Conservation (phyloP, 2,329 filamentous ascomycete species). For the Neonectria faginata region DNA sequence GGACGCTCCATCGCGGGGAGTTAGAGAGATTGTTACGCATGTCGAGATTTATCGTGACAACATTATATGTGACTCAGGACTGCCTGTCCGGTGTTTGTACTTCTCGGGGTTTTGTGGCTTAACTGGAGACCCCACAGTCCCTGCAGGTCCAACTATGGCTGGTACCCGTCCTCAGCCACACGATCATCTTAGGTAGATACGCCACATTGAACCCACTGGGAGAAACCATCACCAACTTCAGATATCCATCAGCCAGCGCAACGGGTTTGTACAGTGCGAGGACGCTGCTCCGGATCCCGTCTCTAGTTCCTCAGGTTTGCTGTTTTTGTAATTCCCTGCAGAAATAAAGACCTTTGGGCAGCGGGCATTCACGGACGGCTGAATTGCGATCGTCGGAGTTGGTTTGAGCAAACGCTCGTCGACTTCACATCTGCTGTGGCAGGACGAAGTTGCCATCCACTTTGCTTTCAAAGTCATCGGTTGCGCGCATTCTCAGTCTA, state of each 20-base stretch:
- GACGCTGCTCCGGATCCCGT: not conserved
- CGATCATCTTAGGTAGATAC: not conserved
- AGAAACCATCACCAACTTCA: conserved; percentile 45
- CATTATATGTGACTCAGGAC: not conserved
- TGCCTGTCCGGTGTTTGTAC: not conserved
- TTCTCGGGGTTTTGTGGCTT: conserved; percentile 4
- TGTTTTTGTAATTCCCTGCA: not conserved
- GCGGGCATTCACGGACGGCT: not conserved
- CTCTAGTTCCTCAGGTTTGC: not conserved
- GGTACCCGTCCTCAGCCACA: conserved; percentile 21
- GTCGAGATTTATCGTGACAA: not conserved
- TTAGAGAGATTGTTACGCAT: not conserved
- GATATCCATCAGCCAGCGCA: conserved; percentile 26
- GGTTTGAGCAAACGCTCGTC: not conserved
- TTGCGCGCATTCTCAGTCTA: not conserved
- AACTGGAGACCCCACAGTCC: not conserved
- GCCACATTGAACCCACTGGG: conserved; percentile 41
- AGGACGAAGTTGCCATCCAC: not conserved
- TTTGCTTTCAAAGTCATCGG: not conserved
- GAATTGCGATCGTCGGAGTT: not conserved
- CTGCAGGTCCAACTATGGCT: conserved; percentile 34
- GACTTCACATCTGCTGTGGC: not conserved
- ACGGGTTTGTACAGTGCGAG: conserved; percentile 25
- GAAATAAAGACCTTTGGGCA: not conserved
- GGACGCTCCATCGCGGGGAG: not conserved